phyloP scores from a whole-genome alignment of 2,329 filamentous ascomycete genomes.

The Talaromyces funiculosus region DNA sequence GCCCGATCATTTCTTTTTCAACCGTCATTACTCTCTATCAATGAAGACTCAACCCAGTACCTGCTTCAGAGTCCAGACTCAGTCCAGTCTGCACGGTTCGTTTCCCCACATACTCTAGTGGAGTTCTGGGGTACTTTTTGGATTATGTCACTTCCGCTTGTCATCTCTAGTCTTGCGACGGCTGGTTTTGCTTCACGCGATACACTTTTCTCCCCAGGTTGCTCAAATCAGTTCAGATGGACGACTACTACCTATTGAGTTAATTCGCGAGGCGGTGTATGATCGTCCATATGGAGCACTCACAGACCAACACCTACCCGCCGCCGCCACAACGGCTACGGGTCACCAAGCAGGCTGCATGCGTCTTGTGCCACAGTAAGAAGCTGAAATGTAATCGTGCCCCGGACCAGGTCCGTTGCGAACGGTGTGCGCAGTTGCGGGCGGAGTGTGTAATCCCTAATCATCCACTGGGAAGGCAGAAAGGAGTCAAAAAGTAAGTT shows the following conservation, averaged over 20 bases:
- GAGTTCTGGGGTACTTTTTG: background rate
- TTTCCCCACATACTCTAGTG: background rate
- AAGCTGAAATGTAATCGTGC: conserved; percentile 63
- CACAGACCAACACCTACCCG: background rate
- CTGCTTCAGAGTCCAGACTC: background rate
- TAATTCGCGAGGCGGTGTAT: background rate
- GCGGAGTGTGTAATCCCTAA: conserved; percentile 62
- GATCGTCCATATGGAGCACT: conserved; percentile 3
- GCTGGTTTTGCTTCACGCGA: background rate
- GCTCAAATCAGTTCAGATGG: background rate
- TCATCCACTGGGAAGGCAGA: conserved; percentile 68
- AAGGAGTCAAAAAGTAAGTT: conserved; percentile 67
- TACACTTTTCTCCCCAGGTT: background rate
- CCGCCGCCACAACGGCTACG: conserved; percentile 3
- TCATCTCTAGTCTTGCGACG: background rate
- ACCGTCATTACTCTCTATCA: background rate
- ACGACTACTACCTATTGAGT: background rate
- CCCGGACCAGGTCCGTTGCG: conserved; percentile 50
- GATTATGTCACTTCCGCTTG: background rate
- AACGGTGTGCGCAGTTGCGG: conserved; percentile 55
- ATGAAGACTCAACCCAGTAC: background rate
- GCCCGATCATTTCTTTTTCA: background rate
- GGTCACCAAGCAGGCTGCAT: conserved; percentile 44
- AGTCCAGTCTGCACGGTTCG: background rate
- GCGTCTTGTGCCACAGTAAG: conserved; percentile 59